Base-by-base conservation (phyloP, 1,284 basidiomycete genomes). In the Stereum hirsutum region DNA sequence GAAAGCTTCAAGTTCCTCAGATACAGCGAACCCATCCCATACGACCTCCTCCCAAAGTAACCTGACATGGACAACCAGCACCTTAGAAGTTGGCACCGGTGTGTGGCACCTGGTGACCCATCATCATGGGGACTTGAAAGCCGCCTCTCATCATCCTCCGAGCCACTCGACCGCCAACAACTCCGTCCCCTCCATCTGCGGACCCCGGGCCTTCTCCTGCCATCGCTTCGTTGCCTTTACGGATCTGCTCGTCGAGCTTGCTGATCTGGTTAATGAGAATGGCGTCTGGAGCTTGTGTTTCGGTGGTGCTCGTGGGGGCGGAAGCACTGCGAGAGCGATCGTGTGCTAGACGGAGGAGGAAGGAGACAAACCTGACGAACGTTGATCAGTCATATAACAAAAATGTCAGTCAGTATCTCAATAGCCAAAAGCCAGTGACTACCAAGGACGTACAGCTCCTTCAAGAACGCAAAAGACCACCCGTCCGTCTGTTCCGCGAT, bases 381-480 rank as follows among this genome's bases (percentile, higher is more conserved):
- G n/a, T n/a, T n/a, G n/a, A n/a, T n/a, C n/a, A 32, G n/a, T 5
- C 19, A 4, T 32, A 10, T 14, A 17, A 32, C 31, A 17, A 5
- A 32, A 32, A 8, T 32, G 4, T 30, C n/a, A 30, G 28, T n/a
- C 8, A 5, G 14, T 32, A 8, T 32, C 19, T 17, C 25, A n/a
- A n/a, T n/a, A n/a, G n/a, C n/a, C n/a, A n/a, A n/a, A 32, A 32
- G 14, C n/a, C 3, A 14, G 4, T 4, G 4, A 17, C 8, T 10
- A 8, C 14, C 19, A n/a, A n/a, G 3, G n/a, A 32, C 31, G 14
- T 17, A 32, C 31, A 32, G 8, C 60, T 88, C 85, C 55, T 88
- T 88, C 54, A 89, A 65, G 56, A 85, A 87, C 0, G 85, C 82
- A 56, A 86, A 88, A 48, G 77, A 81, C 61, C 87, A 87, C n/a